phyloP scores from a whole-genome alignment of 2,329 filamentous ascomycete genomes.

The Colletotrichum abscissum region DNA sequence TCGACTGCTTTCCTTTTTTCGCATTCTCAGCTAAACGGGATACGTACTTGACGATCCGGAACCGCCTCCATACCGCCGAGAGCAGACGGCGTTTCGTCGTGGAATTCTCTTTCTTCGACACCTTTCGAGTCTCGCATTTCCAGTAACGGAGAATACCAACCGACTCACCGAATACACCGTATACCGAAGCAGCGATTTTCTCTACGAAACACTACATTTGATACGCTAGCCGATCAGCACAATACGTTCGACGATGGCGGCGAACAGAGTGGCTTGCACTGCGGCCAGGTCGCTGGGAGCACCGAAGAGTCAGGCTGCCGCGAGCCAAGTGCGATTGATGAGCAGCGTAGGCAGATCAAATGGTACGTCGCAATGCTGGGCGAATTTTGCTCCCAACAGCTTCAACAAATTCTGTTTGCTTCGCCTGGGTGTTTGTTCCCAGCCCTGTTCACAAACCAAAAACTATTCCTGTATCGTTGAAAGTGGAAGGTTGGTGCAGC shows the following conservation, averaged over 20 bases:
- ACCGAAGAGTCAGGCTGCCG: slow-evolving; percentile 6
- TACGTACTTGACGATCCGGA: neutral
- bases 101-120: neutral
- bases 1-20: neutral
- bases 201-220: neutral
- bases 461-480: neutral
- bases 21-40: neutral
- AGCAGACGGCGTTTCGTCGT: neutral
- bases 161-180: neutral
- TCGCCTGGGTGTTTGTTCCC: neutral
- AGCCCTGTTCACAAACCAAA: neutral
- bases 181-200: neutral
- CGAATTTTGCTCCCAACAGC: slow-evolving; percentile 12
- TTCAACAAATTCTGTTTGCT: slow-evolving; percentile 1
- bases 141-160: neutral
- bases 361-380: slow-evolving; percentile 22
- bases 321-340: slow-evolving; percentile 25
- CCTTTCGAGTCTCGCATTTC: neutral
- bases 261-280: slow-evolving; percentile 8
- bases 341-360: slow-evolving; percentile 15
- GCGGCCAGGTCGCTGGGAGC: slow-evolving; percentile 21
- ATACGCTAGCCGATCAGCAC: neutral
- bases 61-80: neutral
- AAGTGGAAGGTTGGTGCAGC: slow-evolving; percentile 4
- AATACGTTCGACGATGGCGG: slow-evolving; percentile 41